Conservation (phyloP, 441 rosid genomes). For the Syzygium syzygioides region DNA sequence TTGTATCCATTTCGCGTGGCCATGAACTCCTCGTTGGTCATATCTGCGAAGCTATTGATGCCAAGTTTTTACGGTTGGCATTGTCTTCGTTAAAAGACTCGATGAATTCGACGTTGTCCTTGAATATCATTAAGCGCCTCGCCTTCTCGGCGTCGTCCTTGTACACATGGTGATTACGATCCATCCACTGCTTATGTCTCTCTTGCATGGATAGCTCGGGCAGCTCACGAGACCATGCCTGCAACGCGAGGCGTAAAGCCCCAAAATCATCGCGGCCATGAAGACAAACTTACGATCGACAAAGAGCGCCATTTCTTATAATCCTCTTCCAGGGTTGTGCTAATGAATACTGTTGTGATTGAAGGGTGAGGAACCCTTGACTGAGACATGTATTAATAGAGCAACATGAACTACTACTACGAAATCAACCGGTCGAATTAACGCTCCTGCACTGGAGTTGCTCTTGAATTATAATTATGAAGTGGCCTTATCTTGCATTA, state of each 20-base stretch:
- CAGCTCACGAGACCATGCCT: neutral
- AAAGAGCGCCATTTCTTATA: neutral
- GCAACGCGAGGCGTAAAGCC: neutral
- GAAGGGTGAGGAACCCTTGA: neutral
- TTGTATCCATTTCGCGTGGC: neutral
- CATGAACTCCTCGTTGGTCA: neutral
- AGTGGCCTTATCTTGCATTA: neutral
- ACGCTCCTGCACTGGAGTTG: neutral
- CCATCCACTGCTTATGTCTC: neutral
- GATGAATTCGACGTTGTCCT: neutral
- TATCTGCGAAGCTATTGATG: neutral
- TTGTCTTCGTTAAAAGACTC: neutral
- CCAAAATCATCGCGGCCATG: neutral
- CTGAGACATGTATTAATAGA: neutral
- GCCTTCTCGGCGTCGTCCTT: neutral
- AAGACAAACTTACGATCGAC: neutral
- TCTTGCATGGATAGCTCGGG: neutral
- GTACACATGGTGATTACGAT: neutral
- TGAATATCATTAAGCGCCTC: neutral
- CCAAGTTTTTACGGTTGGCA: neutral
- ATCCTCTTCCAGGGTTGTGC: neutral
- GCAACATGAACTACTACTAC: neutral
- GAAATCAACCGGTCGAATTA: neutral
- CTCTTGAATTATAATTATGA: neutral
- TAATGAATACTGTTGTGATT: neutral